phyloP scores from a whole-genome alignment of 139 green algal genomes.

The Picochlorum sp. region DNA sequence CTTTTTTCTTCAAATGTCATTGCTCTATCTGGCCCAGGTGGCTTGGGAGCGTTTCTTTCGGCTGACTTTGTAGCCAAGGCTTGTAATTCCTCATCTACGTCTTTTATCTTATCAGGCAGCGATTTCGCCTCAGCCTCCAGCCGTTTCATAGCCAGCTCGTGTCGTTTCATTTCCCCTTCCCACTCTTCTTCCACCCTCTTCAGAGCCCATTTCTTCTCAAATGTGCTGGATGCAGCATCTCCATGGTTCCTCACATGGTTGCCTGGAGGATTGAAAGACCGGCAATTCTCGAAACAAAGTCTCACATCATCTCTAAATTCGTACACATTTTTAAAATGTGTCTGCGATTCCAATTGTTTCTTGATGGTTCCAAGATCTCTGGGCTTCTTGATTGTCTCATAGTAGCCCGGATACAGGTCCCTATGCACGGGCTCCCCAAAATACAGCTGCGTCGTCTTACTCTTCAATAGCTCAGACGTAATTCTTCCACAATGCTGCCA shows the following conservation, averaged over 20 bases:
- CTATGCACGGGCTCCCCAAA: constrained; percentile 26
- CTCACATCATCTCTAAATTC: constrained; percentile 46
- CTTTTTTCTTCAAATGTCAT: constrained; percentile 63
- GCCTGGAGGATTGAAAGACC: constrained; percentile 39
- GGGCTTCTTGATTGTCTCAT: constrained; percentile 52
- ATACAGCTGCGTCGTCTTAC: constrained; percentile 17
- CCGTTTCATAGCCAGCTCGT: constrained; percentile 14
- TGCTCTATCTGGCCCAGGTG: constrained; percentile 8
- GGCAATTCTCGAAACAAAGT: constrained; percentile 45
- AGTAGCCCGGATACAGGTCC: constrained; percentile 44
- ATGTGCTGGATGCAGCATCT: constrained; percentile 28
- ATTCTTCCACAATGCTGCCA: constrained; percentile 23
- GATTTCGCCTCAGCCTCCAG: constrained; percentile 21
- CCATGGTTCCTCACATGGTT: constrained; percentile 36
- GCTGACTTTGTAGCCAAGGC: constrained; percentile 28
- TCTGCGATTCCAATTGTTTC: constrained; percentile 3
- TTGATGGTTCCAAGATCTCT: constrained; percentile 61
- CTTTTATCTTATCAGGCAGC: constrained; percentile 26
- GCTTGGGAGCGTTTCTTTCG: neutral
- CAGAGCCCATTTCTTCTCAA: constrained; percentile 43
- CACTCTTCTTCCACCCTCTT: constrained; percentile 30
- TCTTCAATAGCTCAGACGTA: constrained; percentile 18
- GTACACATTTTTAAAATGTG: constrained; percentile 26
- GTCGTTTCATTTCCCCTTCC: constrained; percentile 17
- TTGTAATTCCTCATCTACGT: constrained; percentile 34